Evolutionary conservation across 108 stramenopile genomes (phyloP).

Genomic region (Mediolabrus comicus): DNA sequence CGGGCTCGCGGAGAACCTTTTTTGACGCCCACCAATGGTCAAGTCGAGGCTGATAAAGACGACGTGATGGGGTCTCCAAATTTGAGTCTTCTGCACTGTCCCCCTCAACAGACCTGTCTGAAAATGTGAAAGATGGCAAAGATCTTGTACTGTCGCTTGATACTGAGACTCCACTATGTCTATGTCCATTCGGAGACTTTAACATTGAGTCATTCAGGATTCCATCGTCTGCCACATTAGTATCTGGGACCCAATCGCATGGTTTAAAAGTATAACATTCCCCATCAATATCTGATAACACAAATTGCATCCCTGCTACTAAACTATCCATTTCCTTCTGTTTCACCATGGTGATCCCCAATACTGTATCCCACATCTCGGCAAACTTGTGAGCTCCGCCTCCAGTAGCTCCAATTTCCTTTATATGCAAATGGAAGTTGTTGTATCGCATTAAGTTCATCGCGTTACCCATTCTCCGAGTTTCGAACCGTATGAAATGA

Average conservation of each 20-base stretch:
- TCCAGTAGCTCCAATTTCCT: slow-evolving; percentile 86
- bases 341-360: slow-evolving; percentile 89
- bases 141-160: not conserved
- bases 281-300: slow-evolving; percentile 83
- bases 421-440: slow-evolving; percentile 76
- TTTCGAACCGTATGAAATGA: slow-evolving; percentile 98
- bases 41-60: slow-evolving; percentile 1
- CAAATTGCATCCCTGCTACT: slow-evolving; percentile 97
- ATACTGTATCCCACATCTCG: slow-evolving; percentile 68
- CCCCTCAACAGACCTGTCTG: not conserved
- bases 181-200: not conserved
- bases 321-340: slow-evolving; percentile 95
- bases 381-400: slow-evolving; percentile 99
- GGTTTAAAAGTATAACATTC: slow-evolving; percentile 98
- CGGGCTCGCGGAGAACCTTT: slow-evolving; percentile 83
- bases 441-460: slow-evolving; percentile 88
- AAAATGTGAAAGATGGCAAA: not conserved
- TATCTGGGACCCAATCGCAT: slow-evolving; percentile 23
- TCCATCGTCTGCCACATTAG: not conserved
- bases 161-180: not conserved
- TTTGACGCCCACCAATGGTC: slow-evolving; percentile 88
- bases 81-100: not conserved
- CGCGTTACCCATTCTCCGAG: slow-evolving; percentile 87
- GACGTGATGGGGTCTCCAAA: not conserved
- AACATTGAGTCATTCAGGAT: not conserved